Conservation (phyloP, 306 rosid genomes). For the Betula pendula region DNA sequence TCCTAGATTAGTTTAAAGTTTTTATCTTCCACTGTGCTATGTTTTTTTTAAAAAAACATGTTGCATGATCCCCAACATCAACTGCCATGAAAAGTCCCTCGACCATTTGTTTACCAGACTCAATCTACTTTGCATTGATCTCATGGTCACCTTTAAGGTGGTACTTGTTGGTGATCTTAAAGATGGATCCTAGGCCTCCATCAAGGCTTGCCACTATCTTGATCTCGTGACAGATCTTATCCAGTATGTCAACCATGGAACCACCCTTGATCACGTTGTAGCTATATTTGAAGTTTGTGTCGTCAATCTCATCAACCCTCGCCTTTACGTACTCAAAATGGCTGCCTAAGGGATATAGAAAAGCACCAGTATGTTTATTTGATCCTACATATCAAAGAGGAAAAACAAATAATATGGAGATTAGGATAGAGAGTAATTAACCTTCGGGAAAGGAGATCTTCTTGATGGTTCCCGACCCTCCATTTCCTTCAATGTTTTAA, state of each 20-base stretch:
- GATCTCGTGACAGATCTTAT: constrained; percentile 28
- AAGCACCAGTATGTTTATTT: no score
- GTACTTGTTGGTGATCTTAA: constrained; percentile 29
- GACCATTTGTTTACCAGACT: constrained; percentile 29
- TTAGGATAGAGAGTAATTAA: not conserved
- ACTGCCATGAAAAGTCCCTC: constrained; percentile 31
- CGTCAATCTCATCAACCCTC: constrained; percentile 11
- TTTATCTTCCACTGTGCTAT: no score
- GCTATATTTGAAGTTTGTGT: not conserved
- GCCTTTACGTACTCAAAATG: not conserved
- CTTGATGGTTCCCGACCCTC: constrained; percentile 40
- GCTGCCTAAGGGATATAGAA: not conserved
- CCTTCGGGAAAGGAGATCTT: constrained; percentile 36
- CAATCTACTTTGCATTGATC: constrained; percentile 35
- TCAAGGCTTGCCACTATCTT: constrained; percentile 31
- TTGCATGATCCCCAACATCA: no score
- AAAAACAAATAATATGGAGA: no score
- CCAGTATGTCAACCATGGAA: not conserved
- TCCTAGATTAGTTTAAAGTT: no score
- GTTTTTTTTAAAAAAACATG: no score
- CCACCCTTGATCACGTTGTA: constrained; percentile 14
- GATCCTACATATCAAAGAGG: no score
- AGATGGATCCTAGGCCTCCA: constrained; percentile 38
- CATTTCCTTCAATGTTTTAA: constrained; percentile 34
- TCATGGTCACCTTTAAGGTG: constrained; percentile 31